Evolutionary conservation across 805 yeast genomes (phyloP), one percentile per base, ranked within the genome.

Genomic region (Cyberlindnera mycetangii): DNA sequence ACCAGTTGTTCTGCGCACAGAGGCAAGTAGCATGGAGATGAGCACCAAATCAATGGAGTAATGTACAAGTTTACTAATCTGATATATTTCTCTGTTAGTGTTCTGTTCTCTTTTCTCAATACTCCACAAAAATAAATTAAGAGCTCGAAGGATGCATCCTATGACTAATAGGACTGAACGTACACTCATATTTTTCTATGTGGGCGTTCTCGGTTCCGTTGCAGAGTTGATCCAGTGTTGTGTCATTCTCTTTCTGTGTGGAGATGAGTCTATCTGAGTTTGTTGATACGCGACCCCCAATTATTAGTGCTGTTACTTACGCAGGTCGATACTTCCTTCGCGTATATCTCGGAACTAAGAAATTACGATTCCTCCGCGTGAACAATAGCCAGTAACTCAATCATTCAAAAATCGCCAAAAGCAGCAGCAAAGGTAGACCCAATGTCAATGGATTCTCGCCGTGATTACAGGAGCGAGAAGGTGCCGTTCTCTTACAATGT

Each of bases 1-100:
- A 0, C 97, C 97, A 0, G 96, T 85, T 50, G 86, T 81, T 50
- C 89, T 76, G 61, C 88, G 84, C 42, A 90, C 75, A 3, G 96
- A 96, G 0, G 97, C 96, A 35, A 92, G 68, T 12, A 90, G 71
- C 61, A 93, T 79, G 2, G 96, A 86, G 8, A 88, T 69, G 46
- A 90, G 70, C 3, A 90, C 78, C 50, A 89, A 73, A 60, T 90
- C 97, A 44, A 89, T 57, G 0, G 92, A 77, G 54, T 79, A 78
- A 65, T 89, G 97, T 10, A 85, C 62, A 44, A 83, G 53, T 61
- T 72, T 78, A 3, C 89, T 89, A 32, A 47, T 28, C 50, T 45
- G 7, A 22, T 22, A 10, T 20, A 7, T 12, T 12, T 18, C 16
- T 15, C 20, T 4, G 41, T 30, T 18, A 21, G 41, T 36, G 14